Evolutionary conservation across 331 rosid genomes (phyloP), one percentile per base, ranked within the genome.

Genomic region (Cydonia oblonga): DNA sequence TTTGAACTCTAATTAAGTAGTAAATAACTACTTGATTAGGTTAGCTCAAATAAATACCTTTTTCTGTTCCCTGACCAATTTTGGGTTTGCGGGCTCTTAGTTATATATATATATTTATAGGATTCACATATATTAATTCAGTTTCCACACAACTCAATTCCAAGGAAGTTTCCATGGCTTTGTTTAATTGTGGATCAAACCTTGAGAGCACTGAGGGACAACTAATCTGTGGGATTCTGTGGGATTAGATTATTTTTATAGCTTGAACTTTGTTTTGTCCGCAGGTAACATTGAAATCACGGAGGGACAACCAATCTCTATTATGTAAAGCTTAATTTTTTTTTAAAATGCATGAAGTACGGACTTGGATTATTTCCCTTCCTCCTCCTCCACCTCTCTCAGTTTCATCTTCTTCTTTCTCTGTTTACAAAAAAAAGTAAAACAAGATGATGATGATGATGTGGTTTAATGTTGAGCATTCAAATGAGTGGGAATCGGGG

Each of bases 91-190:
- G n/a, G 28, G 38, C 24, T 65, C 24, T 44, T 60, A 63, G 38
- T 69, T 71, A 0, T 35, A 35, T 35, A 35, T 35, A 35, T 35
- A 35, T 35, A 0, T 35, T 9, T 35, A 35, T 9, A 35, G 42
- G 42, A 35, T 38, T 38, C 4, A 38, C 42, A 1, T 9, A 38
- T 38, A 38, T 38, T 38, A 38, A 38, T 38, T 38, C 44, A 38
- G 44, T 38, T 40, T 44, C 58, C 23, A 79, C 64, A 66, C 62
- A 79, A 65, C 90, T 78, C 73, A 69, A 56, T 87, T 86, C 87
- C 86, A 78, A 84, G 75, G 89, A 84, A 86, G 84, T 81, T 82
- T 86, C 87, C 68, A 33, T 56, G 19, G 70, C 67, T 64, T 80
- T n/a, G 52, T 71, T 78, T 63, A 57, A 23, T 64, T 62, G 29